phyloP scores from a whole-genome alignment of 2,329 filamentous ascomycete genomes.

The Trichoderma sp. region DNA sequence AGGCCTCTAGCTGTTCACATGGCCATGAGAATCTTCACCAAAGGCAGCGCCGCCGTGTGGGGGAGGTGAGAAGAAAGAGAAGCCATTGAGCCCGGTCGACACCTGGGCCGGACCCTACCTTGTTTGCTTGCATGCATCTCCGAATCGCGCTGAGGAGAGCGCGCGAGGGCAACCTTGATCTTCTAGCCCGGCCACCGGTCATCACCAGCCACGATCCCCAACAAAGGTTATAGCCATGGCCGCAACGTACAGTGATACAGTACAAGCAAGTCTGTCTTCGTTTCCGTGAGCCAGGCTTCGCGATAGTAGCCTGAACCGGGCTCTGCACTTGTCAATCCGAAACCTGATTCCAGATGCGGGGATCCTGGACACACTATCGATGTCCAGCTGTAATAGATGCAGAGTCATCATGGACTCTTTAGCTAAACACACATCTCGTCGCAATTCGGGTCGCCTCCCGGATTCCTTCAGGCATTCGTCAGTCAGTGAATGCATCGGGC shows the following conservation, averaged over 20 bases:
- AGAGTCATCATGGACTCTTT: neutral
- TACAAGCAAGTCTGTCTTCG: neutral
- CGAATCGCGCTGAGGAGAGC: neutral
- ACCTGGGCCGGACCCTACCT: neutral
- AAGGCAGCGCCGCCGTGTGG: conserved; percentile 7
- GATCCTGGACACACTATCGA: conserved; percentile 19
- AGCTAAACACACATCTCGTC: neutral
- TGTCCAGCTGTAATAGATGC: neutral
- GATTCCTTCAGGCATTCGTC: conserved; percentile 3
- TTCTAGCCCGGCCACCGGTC: neutral
- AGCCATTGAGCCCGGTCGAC: neutral
- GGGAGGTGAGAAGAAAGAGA: neutral
- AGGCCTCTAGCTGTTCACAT: conserved; percentile 20
- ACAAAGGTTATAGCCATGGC: conserved; percentile 16
- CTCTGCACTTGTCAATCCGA: conserved; percentile 11
- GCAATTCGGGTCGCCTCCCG: neutral
- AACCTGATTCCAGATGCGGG: conserved; percentile 26
- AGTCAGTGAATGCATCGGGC: neutral
- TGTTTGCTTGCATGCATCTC: neutral
- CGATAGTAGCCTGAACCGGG: neutral
- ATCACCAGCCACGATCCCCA: conserved; percentile 11
- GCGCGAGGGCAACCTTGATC: neutral
- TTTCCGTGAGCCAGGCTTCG: conserved; percentile 5
- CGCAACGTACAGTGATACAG: neutral
- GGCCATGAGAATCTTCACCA: conserved; percentile 25